These are phyloP conservation scores for Cladophialophora exuberans DNA, from an alignment of 2,329 filamentous ascomycete genomes.

Conservation along the genomic window DNA sequence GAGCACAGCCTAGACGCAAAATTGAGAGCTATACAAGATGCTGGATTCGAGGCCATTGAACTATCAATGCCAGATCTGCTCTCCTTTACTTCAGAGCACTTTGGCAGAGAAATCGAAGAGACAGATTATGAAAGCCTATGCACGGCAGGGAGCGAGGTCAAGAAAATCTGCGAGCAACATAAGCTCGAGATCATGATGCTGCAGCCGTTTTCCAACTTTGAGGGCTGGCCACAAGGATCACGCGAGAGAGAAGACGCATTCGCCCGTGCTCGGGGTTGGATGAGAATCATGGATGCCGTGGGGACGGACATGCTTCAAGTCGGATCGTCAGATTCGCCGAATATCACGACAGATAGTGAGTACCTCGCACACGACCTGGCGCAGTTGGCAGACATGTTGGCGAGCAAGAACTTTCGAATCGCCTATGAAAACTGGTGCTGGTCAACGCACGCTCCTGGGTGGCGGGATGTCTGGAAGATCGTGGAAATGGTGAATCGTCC, in stretches of 20 bases:
- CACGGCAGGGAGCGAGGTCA: constrained; percentile 58
- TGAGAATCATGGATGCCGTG: constrained; percentile 69
- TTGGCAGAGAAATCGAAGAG: constrained; percentile 54
- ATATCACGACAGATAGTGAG: constrained; percentile 55
- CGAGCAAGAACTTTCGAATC: constrained; percentile 60
- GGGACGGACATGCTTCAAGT: constrained; percentile 74
- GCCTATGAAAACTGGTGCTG: constrained; percentile 86
- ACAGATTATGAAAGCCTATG: constrained; percentile 64
- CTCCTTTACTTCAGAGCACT: too few relatives aligned
- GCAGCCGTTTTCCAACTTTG: constrained; percentile 76
- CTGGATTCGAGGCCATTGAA: constrained; percentile 66
- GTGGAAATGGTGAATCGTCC: constrained; percentile 63
- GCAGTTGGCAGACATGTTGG: constrained; percentile 66
- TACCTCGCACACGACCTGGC: constrained; percentile 64
- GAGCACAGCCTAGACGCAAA: constrained; percentile 42
- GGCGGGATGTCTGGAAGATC: constrained; percentile 72
- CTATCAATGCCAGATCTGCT: constrained; percentile 74
- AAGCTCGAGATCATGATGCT: constrained; percentile 68
- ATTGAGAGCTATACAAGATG: constrained; percentile 44
- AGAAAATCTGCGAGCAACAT: constrained; percentile 57
- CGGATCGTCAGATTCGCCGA: constrained; percentile 66
- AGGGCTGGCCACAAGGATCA: constrained; percentile 68
- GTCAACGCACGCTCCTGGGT: constrained; percentile 70
- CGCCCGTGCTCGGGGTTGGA: constrained; percentile 66
- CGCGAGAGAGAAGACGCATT: constrained; percentile 65